Base-by-base conservation (phyloP, 805 yeast species). In the Starmerella khaoyaiensis region DNA sequence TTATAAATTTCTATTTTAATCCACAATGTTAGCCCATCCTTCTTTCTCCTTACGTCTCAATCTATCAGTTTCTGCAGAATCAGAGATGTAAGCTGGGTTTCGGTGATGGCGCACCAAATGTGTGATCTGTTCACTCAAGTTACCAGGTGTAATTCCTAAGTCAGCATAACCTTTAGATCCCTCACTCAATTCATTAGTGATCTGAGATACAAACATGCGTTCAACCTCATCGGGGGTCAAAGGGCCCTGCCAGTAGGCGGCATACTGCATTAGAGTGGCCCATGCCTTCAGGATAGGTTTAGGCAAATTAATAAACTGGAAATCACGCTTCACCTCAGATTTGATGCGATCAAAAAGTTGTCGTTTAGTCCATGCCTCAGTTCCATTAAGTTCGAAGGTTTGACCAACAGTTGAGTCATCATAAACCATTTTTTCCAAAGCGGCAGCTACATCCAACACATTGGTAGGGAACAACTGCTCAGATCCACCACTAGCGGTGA, bases 371-470 rank as follows among this genome's bases (percentile, higher is more conserved):
- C 73, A 71, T 50, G 67, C 64, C 57, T 79, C 79, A n/a, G 75
- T 69, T 10, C 93, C 93, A 51, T 61, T 65, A 46, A 82, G 67
- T 61, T 82, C 93, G 58, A 60, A 82, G 35, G 76, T 67, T 59
- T 78, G 69, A 43, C 93, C 93, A 11, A 67, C 67, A 16, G 93
- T 81, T 36, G 80, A 63, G 58, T 82, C 93, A 56, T 82, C 86
- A 56, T 63, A 81, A 8, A 81, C 86, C 49, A 82, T 79, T 48
- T 64, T 68, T 62, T 79, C 90, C 48, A 82, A 64, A 4, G 80
- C 93, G 46, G 69, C 63, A 17, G 90, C 87, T 40, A 81, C 84
- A 54, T 82, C 93, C 34, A 64, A 48, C 26, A 74, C 82, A 54
- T 78, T 82, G n/a, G 74, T 74, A 28, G 94, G 94, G 50, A 69